A percentile compares a stretch with the other conserved stretches of the same genome.
phyloP scores from a whole-genome alignment of 2,329 filamentous ascomycete genomes.

The Ascosphaera apis region DNA sequence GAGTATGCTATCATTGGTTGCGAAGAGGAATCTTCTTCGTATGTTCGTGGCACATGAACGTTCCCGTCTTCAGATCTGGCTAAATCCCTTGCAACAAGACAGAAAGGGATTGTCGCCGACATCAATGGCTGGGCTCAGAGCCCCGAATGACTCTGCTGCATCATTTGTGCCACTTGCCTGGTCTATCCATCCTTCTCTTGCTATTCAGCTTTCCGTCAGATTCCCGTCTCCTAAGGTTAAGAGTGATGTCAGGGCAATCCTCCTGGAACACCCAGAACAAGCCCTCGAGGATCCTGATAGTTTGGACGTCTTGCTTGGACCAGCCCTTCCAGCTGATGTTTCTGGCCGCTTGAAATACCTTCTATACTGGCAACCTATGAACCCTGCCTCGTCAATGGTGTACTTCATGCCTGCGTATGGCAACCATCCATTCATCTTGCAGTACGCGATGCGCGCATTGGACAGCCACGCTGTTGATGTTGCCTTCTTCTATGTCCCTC shows the following conservation, averaged over 20 bases:
- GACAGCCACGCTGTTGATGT: constrained; percentile 92
- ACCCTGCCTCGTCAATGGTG: constrained; percentile 78
- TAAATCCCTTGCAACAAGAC: constrained; percentile 51
- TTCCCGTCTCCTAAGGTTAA: constrained; percentile 55
- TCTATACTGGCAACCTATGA: constrained; percentile 78
- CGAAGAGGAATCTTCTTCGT: constrained; percentile 65
- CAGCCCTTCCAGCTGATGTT: constrained; percentile 53
- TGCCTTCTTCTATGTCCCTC: constrained; percentile 96
- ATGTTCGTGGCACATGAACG: constrained; percentile 69
- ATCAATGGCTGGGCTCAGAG: neutral
- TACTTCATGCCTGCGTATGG: constrained; percentile 81
- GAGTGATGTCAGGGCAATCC: constrained; percentile 52
- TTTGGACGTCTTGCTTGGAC: constrained; percentile 58
- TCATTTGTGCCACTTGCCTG: constrained; percentile 42
- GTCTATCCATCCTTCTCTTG: constrained; percentile 62
- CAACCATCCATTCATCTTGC: constrained; percentile 78
- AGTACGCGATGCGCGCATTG: constrained; percentile 88
- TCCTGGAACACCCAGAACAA: constrained; percentile 66
- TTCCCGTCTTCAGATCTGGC: constrained; percentile 66
- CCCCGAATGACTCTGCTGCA: neutral
- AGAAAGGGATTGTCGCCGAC: constrained; percentile 16
- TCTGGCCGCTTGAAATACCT: constrained; percentile 77
- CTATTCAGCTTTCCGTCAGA: constrained; percentile 59
- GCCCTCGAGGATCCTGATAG: constrained; percentile 63
- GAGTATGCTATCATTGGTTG: constrained; percentile 41